These are phyloP conservation scores for Forsythia suspensa DNA, from an alignment of 257 asterid genomes.

Conservation along the genomic window DNA sequence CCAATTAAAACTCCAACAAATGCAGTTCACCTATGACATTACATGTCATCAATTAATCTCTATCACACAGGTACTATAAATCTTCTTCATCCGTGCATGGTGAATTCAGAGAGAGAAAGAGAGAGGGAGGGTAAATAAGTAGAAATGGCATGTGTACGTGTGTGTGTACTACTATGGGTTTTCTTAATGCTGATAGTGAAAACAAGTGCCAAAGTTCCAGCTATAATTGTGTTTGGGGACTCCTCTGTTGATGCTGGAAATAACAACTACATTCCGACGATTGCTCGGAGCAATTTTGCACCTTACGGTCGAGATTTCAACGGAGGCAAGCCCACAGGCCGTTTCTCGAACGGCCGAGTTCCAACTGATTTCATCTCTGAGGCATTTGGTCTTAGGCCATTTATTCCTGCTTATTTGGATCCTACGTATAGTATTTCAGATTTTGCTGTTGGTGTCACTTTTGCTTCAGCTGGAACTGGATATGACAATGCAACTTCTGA, in stretches of 20 bases:
- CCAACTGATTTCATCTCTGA: conserved; percentile 79
- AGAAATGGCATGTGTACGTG: neutral
- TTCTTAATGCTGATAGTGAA: neutral
- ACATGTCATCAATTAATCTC: neutral
- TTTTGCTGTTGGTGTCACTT: conserved; percentile 76
- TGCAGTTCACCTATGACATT: conserved; percentile 26
- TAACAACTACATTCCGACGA: conserved; percentile 65
- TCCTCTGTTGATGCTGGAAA: conserved; percentile 92
- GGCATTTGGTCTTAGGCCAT: conserved; percentile 62
- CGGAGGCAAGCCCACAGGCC: conserved; percentile 71
- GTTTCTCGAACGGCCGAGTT: conserved; percentile 78
- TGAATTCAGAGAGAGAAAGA: too few species aligned
- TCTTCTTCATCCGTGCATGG: neutral
- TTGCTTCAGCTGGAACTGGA: conserved; percentile 95
- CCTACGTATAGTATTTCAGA: conserved; percentile 67
- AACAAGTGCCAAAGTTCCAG: conserved; percentile 49
- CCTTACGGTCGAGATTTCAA: conserved; percentile 82
- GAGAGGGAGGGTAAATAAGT: neutral
- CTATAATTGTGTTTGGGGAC: conserved; percentile 82
- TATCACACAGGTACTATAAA: neutral
- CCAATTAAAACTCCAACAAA: conserved; percentile 32
- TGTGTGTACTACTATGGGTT: neutral
- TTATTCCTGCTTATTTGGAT: conserved; percentile 82
- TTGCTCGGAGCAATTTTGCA: conserved; percentile 69
- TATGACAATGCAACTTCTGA: conserved; percentile 78